Conservation (phyloP, 2,329 filamentous ascomycete genomes). For the Penicillium corylophilum region DNA sequence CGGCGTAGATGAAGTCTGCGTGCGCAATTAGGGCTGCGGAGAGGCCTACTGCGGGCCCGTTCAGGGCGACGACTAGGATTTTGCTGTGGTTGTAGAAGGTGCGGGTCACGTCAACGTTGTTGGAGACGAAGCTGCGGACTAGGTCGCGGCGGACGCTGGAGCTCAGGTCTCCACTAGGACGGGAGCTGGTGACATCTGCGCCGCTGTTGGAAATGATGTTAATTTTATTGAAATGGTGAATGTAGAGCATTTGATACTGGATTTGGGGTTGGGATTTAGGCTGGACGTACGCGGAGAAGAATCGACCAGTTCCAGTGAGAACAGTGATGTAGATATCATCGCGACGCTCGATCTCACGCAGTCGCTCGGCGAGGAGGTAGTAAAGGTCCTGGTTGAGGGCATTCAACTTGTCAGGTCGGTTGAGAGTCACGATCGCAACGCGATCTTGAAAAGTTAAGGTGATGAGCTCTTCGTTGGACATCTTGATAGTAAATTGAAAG, state of each 20-base stretch:
- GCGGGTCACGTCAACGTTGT: constrained; percentile 86
- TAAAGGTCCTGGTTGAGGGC: constrained; percentile 72
- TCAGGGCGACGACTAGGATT: constrained; percentile 85
- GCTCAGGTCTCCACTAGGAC: constrained; percentile 40
- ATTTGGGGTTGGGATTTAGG: too few relatives aligned
- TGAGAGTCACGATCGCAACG: constrained; percentile 81
- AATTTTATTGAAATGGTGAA: not conserved
- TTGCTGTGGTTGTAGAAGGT: constrained; percentile 93
- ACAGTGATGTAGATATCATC: constrained; percentile 84
- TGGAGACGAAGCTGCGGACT: constrained; percentile 71
- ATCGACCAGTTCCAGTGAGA: constrained; percentile 74
- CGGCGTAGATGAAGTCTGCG: constrained; percentile 89
- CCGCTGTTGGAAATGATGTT: constrained; percentile 58
- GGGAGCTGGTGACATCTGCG: constrained; percentile 68
- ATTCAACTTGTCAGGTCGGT: constrained; percentile 83
- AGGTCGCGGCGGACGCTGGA: constrained; percentile 56
- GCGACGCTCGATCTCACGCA: constrained; percentile 74
- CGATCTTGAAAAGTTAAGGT: constrained; percentile 65
- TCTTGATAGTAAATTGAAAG: constrained; percentile 5
- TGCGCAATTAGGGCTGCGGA: constrained; percentile 79
- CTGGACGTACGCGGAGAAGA: constrained; percentile 78
- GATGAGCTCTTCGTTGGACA: constrained; percentile 48
- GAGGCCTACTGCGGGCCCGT: constrained; percentile 86
- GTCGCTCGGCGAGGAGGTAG: constrained; percentile 69
- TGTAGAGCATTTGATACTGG: not conserved